Evolutionary conservation across 2,329 filamentous ascomycete genomes (phyloP).

Genomic region (Trichoderma sp.): DNA sequence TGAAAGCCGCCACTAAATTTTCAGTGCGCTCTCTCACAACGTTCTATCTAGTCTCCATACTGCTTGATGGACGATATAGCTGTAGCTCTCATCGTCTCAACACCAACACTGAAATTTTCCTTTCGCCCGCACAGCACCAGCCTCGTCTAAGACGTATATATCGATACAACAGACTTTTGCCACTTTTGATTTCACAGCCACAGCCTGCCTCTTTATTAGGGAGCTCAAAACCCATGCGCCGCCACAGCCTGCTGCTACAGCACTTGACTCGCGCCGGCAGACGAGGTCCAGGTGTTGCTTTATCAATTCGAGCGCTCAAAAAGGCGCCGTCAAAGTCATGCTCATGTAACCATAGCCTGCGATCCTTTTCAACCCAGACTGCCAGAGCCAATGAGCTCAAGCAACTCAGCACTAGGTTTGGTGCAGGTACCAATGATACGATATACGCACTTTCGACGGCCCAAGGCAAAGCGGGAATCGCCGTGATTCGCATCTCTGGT

Average conservation of each 20-base stretch:
- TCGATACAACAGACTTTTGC: not conserved
- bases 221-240: slow-evolving; percentile 27
- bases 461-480: slow-evolving; percentile 82
- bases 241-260: slow-evolving; percentile 24
- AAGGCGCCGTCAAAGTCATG: not conserved
- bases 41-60: not conserved
- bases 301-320: not conserved
- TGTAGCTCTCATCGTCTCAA: not conserved
- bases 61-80: not conserved
- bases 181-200: not conserved
- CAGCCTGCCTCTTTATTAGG: not conserved
- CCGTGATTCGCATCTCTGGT: slow-evolving; percentile 84
- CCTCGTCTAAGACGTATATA: not conserved
- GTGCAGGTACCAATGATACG: slow-evolving; percentile 49
- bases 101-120: not conserved
- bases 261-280: slow-evolving; percentile 23
- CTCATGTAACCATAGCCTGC: not conserved
- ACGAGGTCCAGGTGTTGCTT: slow-evolving; percentile 13
- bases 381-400: too few relatives aligned
- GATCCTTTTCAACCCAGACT: not conserved
- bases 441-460: slow-evolving; percentile 93
- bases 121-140: not conserved
- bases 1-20: slow-evolving; percentile 1
- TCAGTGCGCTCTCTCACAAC: not conserved
- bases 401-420: slow-evolving; percentile 4